These are phyloP conservation scores for Coemansia sp. DNA, from an alignment of 192 early-diverging fungal genomes.

Conservation along the genomic window DNA sequence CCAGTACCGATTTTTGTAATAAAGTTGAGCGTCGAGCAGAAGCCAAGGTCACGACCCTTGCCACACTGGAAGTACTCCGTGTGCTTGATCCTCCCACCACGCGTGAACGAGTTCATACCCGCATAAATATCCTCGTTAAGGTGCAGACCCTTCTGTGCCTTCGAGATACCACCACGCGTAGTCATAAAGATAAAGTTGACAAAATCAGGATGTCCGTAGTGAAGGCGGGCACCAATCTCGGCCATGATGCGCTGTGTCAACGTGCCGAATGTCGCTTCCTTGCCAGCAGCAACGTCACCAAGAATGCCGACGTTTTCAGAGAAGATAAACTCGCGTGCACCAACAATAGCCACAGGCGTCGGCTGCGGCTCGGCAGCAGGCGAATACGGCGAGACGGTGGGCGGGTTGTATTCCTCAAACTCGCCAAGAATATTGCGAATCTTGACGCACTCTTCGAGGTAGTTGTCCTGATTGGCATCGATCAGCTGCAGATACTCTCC, in stretches of 20 bases:
- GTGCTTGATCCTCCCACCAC: conserved; percentile 86
- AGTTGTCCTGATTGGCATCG: conserved; percentile 92
- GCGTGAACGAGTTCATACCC: conserved; percentile 83
- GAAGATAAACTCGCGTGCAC: conserved; percentile 83
- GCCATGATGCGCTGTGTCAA: conserved; percentile 84
- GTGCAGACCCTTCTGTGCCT: conserved; percentile 87
- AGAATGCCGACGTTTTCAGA: conserved; percentile 81
- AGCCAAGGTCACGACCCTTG: conserved; percentile 87
- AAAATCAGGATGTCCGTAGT: conserved; percentile 90
- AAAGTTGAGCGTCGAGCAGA: conserved; percentile 86
- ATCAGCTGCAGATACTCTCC: conserved; percentile 86
- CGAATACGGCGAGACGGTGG: conserved; percentile 68
- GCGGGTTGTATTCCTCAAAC: conserved; percentile 74
- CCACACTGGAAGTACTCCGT: conserved; percentile 90
- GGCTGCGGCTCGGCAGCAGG: conserved; percentile 58
- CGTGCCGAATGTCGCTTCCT: conserved; percentile 85
- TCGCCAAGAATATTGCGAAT: conserved; percentile 83
- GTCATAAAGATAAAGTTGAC: conserved; percentile 87
- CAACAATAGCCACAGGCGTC: conserved; percentile 82
- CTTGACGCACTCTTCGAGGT: conserved; percentile 87
- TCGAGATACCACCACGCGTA: conserved; percentile 82
- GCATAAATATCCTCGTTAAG: conserved; percentile 93
- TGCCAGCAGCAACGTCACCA: conserved; percentile 87
- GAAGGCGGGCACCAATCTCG: conserved; percentile 77
- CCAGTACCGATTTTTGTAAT: conserved; percentile 89